Evolutionary conservation across 2,329 filamentous ascomycete genomes (phyloP).

Genomic region (Zarea fungicola): DNA sequence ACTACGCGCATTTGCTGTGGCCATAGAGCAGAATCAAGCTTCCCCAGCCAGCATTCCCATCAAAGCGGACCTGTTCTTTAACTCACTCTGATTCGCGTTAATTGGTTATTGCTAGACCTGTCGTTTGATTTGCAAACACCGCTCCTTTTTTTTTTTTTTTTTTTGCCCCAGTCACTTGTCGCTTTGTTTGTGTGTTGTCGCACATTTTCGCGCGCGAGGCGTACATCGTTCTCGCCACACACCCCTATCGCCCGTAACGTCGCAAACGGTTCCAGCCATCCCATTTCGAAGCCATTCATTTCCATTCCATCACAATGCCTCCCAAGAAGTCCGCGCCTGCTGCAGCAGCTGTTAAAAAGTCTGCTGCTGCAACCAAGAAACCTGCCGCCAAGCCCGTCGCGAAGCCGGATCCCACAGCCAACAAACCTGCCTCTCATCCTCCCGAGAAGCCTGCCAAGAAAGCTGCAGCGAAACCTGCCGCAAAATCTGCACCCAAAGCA

Average conservation of each 20-base stretch:
- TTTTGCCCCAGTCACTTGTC: too few relatives aligned
- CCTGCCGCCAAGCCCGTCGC: background rate
- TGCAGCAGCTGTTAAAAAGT: background rate
- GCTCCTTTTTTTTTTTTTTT: too few relatives aligned
- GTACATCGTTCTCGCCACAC: too few relatives aligned
- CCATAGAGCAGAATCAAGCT: constrained; percentile 3
- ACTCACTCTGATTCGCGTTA: background rate
- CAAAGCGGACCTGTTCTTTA: background rate
- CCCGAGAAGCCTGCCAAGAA: background rate
- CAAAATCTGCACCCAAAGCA: constrained; percentile 18
- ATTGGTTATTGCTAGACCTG: background rate
- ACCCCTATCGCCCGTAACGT: too few relatives aligned
- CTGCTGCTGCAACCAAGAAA: background rate
- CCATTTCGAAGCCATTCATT: background rate
- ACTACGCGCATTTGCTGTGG: constrained; percentile 6
- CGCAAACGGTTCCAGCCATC: too few relatives aligned
- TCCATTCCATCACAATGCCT: constrained; percentile 4
- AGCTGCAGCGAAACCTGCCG: background rate
- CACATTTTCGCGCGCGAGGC: too few relatives aligned
- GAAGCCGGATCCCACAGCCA: too few relatives aligned
- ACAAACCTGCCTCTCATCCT: background rate
- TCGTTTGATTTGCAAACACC: background rate
- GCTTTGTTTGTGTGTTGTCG: too few relatives aligned
- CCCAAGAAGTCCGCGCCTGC: constrained; percentile 3
- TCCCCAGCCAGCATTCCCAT: constrained; percentile 8